Base-by-base conservation (phyloP, 2,329 filamentous ascomycete genomes). In the Coniochaeta sp. region DNA sequence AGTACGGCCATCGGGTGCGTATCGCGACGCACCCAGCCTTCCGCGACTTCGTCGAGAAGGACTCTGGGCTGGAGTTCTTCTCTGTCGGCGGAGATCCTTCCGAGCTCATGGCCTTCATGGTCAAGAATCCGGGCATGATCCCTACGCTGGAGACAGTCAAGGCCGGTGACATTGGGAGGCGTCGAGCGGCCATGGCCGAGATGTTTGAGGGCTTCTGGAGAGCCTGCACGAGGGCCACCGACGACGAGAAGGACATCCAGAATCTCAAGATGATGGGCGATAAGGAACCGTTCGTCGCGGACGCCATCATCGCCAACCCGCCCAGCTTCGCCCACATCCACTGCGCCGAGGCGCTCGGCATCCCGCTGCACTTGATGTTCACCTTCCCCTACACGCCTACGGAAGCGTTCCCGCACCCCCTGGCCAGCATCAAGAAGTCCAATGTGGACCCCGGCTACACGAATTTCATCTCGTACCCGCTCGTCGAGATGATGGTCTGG, bases 401-500 rank as follows among this genome's bases (percentile, higher is more conserved):
- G 0, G 81, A 86, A 60, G 81, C 84, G 0, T 93, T 93, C 64
- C 89, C 89, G 0, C 90, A 93, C 69, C 90, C 90, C 0, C 71
- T 93, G 57, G 89, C 89, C 11, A 91, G 86, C 68, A 88, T 93
- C 71, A 89, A 88, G 68, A 82, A 81, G 62, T 85, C 82, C 17
- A 90, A 91, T 64, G 83, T 91, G 9, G 88, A 92, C 66, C 79
- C 83, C 1, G 85, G 84, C 22, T 90, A 90, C 68, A 85, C 87
- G 14, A 95, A 93, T 71, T 91, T 90, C 69, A 90, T 93, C 70
- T 89, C 85, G 1, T 95, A 93, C 69, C 86, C 89, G 0, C 74
- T 93, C 38, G 89, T 93, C 1, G 90, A 93, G 69, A 88, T 91
- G 84, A 90, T 93, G 82, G 89, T 91, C 1, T 96, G 92, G 92